A percentile compares a stretch with the other conserved stretches of the same genome.
Conservation (phyloP, 1,284 basidiomycete genomes). For the Prillingera fragicola region DNA sequence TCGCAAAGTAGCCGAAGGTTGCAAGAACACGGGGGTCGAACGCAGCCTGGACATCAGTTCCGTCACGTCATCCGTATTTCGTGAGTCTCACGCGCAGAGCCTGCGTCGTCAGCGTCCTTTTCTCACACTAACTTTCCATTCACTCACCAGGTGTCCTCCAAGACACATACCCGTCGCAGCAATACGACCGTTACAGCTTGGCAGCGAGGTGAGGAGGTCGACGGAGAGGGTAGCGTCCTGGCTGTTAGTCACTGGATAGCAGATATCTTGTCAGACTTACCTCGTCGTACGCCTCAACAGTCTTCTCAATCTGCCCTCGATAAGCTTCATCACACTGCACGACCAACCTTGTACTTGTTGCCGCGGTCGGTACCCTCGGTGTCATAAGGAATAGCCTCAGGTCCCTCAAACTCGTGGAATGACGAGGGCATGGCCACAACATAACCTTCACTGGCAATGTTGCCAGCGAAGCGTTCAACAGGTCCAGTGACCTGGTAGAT, state of each 20-base stretch:
- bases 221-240: constrained; percentile 71
- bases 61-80: no score
- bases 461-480: constrained; percentile 63
- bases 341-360: constrained; percentile 73
- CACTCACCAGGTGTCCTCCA: constrained; percentile 53
- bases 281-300: constrained; percentile 75
- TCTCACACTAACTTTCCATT: no score
- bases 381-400: constrained; percentile 80
- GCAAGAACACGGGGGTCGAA: constrained; percentile 78
- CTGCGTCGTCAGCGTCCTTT: constrained; percentile 27
- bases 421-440: constrained; percentile 42
- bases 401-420: constrained; percentile 86
- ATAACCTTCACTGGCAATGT: constrained; percentile 76
- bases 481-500: constrained; percentile 50
- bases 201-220: constrained; percentile 64
- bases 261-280: constrained; percentile 44
- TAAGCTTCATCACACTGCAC: constrained; percentile 1
- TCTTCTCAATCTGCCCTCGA: constrained; percentile 66
- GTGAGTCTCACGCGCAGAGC: constrained; percentile 55
- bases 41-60: constrained; percentile 73
- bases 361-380: constrained; percentile 82
- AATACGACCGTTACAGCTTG: constrained; percentile 82
- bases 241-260: constrained; percentile 3
- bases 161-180: constrained; percentile 55
- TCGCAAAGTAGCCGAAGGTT: constrained; percentile 87